Conservation (phyloP, 345 rosid species). For the Dipteronia sinensis region DNA sequence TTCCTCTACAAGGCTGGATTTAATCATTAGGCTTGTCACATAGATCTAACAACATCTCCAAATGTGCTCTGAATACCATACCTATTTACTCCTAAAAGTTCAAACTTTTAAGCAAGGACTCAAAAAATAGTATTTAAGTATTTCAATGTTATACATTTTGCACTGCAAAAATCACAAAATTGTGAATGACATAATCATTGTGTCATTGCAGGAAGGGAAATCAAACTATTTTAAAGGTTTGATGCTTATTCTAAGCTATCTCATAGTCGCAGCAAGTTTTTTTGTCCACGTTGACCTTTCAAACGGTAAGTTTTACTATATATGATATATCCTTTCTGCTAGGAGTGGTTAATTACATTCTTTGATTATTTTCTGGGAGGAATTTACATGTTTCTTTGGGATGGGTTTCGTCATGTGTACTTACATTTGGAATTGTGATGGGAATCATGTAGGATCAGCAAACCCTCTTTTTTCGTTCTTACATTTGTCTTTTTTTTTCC, state of each 20-base stretch:
- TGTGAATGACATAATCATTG: neutral
- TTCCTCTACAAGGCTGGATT: too few species aligned
- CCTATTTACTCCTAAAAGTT: neutral
- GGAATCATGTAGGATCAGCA: neutral
- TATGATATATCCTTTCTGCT: neutral
- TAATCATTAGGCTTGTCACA: neutral
- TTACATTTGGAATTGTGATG: neutral
- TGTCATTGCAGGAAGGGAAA: conserved; percentile 42
- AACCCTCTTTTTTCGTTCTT: too few species aligned
- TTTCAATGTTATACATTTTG: neutral
- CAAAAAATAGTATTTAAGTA: too few species aligned
- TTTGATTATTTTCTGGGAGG: neutral
- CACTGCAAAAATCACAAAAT: neutral
- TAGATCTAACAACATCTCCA: neutral
- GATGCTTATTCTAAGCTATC: conserved; percentile 50
- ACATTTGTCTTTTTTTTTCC: too few species aligned
- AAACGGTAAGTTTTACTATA: conserved; percentile 21
- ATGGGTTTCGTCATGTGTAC: neutral
- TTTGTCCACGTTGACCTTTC: conserved; percentile 47
- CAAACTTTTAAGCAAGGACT: neutral
- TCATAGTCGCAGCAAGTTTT: conserved; percentile 55
- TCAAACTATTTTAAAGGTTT: conserved; percentile 54
- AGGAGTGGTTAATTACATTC: neutral
- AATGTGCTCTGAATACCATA: too few species aligned
- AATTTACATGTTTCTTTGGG: neutral